phyloP scores from a whole-genome alignment of 2,329 filamentous ascomycete species.

The Cadophora malorum region DNA sequence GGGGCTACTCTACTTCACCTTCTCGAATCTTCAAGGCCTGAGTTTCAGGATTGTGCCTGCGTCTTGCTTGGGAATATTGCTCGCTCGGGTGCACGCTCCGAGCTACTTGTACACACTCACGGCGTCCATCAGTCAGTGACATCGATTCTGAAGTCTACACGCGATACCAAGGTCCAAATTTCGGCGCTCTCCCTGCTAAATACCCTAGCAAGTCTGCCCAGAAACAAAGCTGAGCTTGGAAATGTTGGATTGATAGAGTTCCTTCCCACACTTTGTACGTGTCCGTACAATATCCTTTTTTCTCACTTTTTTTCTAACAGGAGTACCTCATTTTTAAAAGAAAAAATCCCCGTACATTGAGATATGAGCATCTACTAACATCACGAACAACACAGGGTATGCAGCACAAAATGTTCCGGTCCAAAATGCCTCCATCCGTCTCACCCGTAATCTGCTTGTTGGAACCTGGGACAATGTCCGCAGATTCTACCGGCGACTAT shows the following conservation, averaged over 20 bases:
- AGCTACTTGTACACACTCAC: background rate
- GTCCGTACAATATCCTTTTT: no score
- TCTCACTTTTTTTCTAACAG: no score
- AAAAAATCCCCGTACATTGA: no score
- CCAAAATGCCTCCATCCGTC: conserved; percentile 7
- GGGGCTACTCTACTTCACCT: background rate
- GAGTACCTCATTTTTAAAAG: no score
- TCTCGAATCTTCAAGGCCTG: background rate
- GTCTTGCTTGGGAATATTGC: conserved; percentile 4
- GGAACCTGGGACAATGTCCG: conserved; percentile 9
- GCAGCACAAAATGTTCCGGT: background rate
- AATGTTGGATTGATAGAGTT: background rate
- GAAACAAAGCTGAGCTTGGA: background rate
- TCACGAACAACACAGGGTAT: background rate
- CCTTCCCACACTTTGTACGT: conserved; percentile 4
- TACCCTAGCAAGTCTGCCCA: background rate
- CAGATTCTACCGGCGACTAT: conserved; percentile 16
- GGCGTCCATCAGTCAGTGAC: background rate
- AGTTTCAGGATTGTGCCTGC: conserved; percentile 1
- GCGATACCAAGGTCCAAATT: background rate
- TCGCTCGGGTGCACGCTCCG: background rate
- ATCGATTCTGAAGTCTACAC: background rate
- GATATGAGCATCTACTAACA: no score
- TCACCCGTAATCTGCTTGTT: conserved; percentile 3
- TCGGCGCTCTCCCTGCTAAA: background rate